Evolutionary conservation across 257 asterid species (phyloP).

Genomic region (Ajuga chamaepitys): DNA sequence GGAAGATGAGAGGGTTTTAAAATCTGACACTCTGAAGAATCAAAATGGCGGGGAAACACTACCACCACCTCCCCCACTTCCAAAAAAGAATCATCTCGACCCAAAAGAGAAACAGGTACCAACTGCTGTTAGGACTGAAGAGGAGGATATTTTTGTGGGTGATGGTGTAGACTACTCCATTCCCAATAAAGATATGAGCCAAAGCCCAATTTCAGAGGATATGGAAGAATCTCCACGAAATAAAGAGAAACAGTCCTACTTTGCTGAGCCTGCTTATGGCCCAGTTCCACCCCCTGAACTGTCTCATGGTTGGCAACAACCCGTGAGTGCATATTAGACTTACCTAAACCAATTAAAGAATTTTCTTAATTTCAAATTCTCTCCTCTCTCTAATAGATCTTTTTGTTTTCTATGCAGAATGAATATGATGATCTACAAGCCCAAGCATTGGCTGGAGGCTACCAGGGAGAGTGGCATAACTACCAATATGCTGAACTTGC

Average conservation of each 20-base stretch:
- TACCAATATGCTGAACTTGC: conserved; percentile 81
- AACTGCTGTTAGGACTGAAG: conserved; percentile 50
- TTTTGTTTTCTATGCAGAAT: conserved; percentile 32
- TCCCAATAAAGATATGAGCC: conserved; percentile 85
- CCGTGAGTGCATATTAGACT: conserved; percentile 37
- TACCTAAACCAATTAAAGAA: not conserved
- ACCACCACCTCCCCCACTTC: conserved; percentile 86
- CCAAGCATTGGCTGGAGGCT: conserved; percentile 63
- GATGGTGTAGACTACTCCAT: conserved; percentile 80
- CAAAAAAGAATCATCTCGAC: conserved; percentile 43
- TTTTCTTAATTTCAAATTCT: not conserved
- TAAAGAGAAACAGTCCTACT: conserved; percentile 65
- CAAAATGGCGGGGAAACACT: conserved; percentile 43
- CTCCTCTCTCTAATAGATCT: not conserved
- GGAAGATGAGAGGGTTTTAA: conserved; percentile 47
- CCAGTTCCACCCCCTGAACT: conserved; percentile 90
- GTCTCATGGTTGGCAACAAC: conserved; percentile 77
- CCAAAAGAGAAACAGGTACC: conserved; percentile 47
- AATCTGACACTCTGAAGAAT: conserved; percentile 39
- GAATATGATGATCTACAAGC: conserved; percentile 79
- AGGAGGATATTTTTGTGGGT: conserved; percentile 93
- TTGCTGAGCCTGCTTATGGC: conserved; percentile 80
- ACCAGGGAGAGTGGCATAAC: conserved; percentile 91
- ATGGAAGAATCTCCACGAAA: conserved; percentile 99
- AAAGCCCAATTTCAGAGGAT: conserved; percentile 92